These are phyloP conservation scores for Eucalyptus leucophloia DNA, from an alignment of 345 rosid genomes.

Conservation along the genomic window DNA sequence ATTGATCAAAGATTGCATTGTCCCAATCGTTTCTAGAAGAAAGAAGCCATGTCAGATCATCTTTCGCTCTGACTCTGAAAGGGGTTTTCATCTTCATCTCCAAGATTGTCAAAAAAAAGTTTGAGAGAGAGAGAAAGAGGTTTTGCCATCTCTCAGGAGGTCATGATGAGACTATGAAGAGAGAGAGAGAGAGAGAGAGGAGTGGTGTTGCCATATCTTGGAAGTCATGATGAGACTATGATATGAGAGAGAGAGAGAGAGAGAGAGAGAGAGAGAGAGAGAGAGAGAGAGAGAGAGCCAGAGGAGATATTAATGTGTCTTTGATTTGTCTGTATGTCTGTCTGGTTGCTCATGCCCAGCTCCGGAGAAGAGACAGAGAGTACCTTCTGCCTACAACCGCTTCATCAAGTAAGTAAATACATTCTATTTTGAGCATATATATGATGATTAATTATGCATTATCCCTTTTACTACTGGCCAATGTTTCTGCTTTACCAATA, in stretches of 20 bases:
- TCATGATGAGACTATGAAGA: neutral
- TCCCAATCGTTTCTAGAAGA: neutral
- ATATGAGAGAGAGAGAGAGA: constrained; percentile 11
- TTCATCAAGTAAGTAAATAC: constrained; percentile 81
- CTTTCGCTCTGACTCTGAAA: neutral
- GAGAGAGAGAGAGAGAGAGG: neutral
- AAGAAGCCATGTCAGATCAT: neutral
- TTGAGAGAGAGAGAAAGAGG: neutral
- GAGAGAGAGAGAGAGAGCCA: constrained; percentile 11
- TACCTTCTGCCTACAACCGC: constrained; percentile 99
- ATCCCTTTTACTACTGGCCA: neutral
- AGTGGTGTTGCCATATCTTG: neutral
- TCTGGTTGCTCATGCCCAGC: constrained; percentile 55
- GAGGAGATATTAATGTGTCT: constrained; percentile 21
- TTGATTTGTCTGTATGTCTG: neutral
- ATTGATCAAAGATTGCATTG: neutral
- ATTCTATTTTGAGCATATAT: neutral
- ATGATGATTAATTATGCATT: neutral
- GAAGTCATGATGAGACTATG: constrained; percentile 54
- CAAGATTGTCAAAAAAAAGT: neutral
- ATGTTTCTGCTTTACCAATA: neutral
- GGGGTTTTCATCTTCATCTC: neutral
- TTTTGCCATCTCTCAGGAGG: neutral
- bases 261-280: neutral
- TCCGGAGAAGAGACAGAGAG: constrained; percentile 99